Conservation (phyloP, 176 grass and related monocot genomes). For the Poa pratensis region DNA sequence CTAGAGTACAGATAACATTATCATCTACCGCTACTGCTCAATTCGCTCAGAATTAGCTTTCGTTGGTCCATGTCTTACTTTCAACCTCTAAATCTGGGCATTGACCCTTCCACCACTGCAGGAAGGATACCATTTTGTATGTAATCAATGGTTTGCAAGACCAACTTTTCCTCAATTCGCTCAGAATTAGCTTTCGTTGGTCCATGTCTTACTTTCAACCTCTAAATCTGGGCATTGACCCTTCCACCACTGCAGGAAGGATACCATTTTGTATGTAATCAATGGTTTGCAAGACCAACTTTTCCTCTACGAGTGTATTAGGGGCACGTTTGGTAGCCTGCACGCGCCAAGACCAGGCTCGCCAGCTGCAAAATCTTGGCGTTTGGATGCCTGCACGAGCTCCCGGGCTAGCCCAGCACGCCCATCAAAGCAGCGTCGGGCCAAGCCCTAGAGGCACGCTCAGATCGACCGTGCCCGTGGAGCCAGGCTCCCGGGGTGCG, state of each 20-base stretch:
- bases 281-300: neutral
- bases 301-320: neutral
- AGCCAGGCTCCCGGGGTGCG: no score
- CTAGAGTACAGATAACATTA: neutral
- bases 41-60: neutral
- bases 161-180: neutral
- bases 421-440: no score
- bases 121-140: neutral
- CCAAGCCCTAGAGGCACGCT: no score
- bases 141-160: neutral
- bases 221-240: neutral
- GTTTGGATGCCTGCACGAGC: no score
- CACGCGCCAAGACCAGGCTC: no score
- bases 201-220: neutral
- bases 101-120: neutral
- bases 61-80: neutral
- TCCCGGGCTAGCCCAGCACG: no score
- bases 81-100: neutral
- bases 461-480: no score
- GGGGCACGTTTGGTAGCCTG: no score
- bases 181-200: neutral
- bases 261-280: neutral
- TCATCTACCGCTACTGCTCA: slow-evolving; percentile 6
- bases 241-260: neutral
- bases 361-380: no score